Base-by-base conservation (phyloP, 164 flowering plant genomes). In the Nymphaea thermarum region DNA sequence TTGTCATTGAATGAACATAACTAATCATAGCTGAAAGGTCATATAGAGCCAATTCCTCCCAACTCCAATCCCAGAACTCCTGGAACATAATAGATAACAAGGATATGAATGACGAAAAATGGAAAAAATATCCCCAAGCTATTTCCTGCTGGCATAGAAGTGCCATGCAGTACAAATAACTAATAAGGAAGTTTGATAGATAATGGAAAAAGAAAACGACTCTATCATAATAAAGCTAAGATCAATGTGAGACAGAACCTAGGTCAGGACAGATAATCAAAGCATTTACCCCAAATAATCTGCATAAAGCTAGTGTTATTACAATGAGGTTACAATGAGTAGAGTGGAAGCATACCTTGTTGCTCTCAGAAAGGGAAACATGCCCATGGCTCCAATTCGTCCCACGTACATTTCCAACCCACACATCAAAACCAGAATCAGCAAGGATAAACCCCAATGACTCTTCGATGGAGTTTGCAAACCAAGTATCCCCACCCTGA, bases 41-140 rank as follows among this genome's bases (percentile, higher is more conserved):
- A 79, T 81, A 81, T 8, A 80, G 73, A 69, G 96, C 97, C 72
- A 95, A 66, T 66, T 95, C 99, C 77, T 90, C 84, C 98, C 98
- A 92, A 80, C 98, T 95, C 99, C 98, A 95, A 70, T 95, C 85
- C 99, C 99, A 95, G 72, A 84, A 95, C 5, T 84, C 86, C 99
- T 92, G 79, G 78, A 82, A 72, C 10, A 67, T 25, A 62, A 51
- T 15, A 51, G 14, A 51, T 15, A 51, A 51, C 11, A 47, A 51
- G 0, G 57, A 51, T 51, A 51, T 51, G 57, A 51, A 25, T 25
- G 36, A 25, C 36, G 36, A 25, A 51, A 15, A 51, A 0, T 3
- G 14, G 12, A 8, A 10, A 8, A 51, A 10, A 8, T 15, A 10
- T 51, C 14, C 55, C 8, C 8, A 51, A 51, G 14, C 57, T 51